These are phyloP conservation scores for Peronosclerospora sorghi DNA, from an alignment of 352 stramenopile species.

Conservation along the genomic window DNA sequence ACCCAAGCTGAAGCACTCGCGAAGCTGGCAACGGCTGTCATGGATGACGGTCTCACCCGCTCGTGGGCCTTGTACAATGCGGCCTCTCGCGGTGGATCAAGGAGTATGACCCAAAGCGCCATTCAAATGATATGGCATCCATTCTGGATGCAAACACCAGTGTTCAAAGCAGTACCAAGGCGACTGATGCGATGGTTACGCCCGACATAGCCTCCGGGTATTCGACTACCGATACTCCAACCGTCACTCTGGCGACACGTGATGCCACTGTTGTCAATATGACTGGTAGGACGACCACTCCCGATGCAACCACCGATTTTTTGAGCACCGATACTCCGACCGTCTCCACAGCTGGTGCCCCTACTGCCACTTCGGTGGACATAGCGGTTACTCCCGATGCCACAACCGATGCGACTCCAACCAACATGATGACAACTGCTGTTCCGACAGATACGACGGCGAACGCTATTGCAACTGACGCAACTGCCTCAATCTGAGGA, in stretches of 20 bases:
- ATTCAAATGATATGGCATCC: too few species aligned
- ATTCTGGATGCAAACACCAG: neutral
- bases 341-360: conserved; percentile 1
- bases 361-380: neutral
- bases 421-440: neutral
- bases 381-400: neutral
- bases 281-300: too few species aligned
- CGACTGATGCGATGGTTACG: neutral
- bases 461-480: neutral
- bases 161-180: neutral
- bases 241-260: too few species aligned
- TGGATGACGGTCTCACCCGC: conserved; percentile 58
- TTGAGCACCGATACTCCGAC: conserved; percentile 1
- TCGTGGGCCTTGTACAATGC: conserved; percentile 70
- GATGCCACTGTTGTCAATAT: too few species aligned
- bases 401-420: too few species aligned
- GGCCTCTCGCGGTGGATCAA: conserved; percentile 19
- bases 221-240: too few species aligned
- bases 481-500: neutral
- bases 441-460: neutral
- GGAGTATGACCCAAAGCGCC: neutral
- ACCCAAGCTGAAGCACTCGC: conserved; percentile 37
- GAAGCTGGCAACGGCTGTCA: conserved; percentile 29
- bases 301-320: too few species aligned
- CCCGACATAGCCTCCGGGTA: neutral